Base-by-base conservation (phyloP, 306 rosid genomes). In the Sicyos baderoa region DNA sequence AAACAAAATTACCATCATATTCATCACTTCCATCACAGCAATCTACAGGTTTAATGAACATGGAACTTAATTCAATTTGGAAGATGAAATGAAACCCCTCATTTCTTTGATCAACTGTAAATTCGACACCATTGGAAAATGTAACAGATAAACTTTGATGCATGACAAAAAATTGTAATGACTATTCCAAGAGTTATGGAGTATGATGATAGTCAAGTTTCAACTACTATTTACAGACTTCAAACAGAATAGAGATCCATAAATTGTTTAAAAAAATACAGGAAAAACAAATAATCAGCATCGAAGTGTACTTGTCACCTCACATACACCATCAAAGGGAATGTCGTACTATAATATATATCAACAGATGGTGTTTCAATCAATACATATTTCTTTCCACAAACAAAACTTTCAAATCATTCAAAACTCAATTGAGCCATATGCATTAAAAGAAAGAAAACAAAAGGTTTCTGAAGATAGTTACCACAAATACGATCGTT, bases 21-120 rank as follows among this genome's bases (percentile, higher is more conserved):
- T 89, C 98, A 66, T 92, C 98, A 62, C 86, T 86, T 78, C 93
- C 96, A 84, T 91, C 97, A 61, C 96, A 88, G 77, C 96, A 91
- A 86, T 91, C 97, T 91, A 79, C 75, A 76, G 49, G 44, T n/a
- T 73, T 22, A 62, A 75, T 71, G 51, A 42, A 79, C 54, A 45
- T 25, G 71, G 44, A 76, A 69, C 59, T 42, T 61, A 77, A 60
- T 51, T 80, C 76, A 72, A 54, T 57, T 19, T 15, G 49, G 64
- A 23, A 50, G 27, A 50, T 49, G 40, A 45, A 45, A 65, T 7
- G 18, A 44, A 65, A 65, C 22, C 27, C 54, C 60, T 5, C 4
- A 37, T 37, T 37, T 37, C 44, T 51, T 23, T 2, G 1, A 68
- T 50, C 45, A 68, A 42, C 4, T 19, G 17, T 40, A 16, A 32